Percentiles rank a stretch among this genome's conserved stretches.
Conservation (phyloP, 352 stramenopile species). For the Pythium brassicae region DNA sequence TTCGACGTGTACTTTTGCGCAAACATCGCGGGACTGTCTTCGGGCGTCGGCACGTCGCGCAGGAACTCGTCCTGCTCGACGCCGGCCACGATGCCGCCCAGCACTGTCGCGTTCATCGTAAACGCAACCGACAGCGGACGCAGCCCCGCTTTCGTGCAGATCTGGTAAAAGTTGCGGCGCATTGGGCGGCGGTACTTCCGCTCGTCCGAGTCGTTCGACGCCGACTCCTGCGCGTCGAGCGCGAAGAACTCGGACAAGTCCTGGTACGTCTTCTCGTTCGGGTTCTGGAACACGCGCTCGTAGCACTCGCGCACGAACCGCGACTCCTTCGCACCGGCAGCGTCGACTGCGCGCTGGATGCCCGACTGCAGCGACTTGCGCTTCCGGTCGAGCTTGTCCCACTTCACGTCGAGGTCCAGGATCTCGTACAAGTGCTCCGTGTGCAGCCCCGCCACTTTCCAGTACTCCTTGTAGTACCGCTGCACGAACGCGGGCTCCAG, state of each 20-base stretch:
- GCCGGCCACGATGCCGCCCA: slow-evolving; percentile 72
- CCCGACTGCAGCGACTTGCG: slow-evolving; percentile 68
- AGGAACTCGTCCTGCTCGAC: slow-evolving; percentile 64
- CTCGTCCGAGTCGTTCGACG: slow-evolving; percentile 39
- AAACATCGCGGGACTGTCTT: slow-evolving; percentile 64
- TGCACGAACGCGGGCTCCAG: slow-evolving; percentile 85
- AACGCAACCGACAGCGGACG: slow-evolving; percentile 67
- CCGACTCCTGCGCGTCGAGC: slow-evolving; percentile 61
- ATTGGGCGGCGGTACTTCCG: slow-evolving; percentile 72
- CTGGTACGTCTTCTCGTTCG: slow-evolving; percentile 82
- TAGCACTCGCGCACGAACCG: slow-evolving; percentile 83
- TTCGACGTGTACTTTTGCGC: slow-evolving; percentile 78
- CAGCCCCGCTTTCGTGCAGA: slow-evolving; percentile 81
- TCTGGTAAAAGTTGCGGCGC: slow-evolving; percentile 86
- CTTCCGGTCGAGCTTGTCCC: slow-evolving; percentile 86
- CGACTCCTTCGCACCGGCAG: slow-evolving; percentile 66
- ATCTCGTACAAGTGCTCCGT: slow-evolving; percentile 84
- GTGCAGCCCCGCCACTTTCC: slow-evolving; percentile 81
- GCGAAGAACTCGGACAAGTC: slow-evolving; percentile 86
- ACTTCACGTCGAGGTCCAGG: slow-evolving; percentile 83
- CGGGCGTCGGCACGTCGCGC: slow-evolving; percentile 66
- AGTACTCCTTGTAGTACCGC: slow-evolving; percentile 90
- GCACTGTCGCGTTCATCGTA: slow-evolving; percentile 82
- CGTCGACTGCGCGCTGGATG: slow-evolving; percentile 64
- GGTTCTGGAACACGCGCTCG: slow-evolving; percentile 57